phyloP scores from a whole-genome alignment of 1,284 basidiomycete species.

The Tilletia caries region DNA sequence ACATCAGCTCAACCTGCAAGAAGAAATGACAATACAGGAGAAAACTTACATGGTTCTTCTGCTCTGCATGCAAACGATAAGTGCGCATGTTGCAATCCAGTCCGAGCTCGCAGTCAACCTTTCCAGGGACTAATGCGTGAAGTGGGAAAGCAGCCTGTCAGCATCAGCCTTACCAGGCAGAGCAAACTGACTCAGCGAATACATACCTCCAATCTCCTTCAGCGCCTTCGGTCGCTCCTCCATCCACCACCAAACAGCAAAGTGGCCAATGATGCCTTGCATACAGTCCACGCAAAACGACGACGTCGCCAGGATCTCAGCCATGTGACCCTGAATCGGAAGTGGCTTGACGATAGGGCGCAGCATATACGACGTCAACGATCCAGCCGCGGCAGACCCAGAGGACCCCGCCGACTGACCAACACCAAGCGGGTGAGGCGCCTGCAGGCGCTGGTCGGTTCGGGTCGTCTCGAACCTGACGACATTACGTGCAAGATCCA shows the following conservation, averaged over 20 bases:
- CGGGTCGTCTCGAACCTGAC: no score
- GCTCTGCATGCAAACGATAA: not conserved
- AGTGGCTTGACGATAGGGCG: not conserved
- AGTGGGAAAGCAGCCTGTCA: no score
- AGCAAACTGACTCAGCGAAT: no score
- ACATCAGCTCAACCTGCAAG: not conserved
- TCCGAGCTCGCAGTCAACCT: not conserved
- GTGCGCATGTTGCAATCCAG: not conserved
- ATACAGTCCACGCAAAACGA: slow-evolving; percentile 1
- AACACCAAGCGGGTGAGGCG: no score
- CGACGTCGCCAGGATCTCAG: not conserved
- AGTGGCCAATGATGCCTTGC: not conserved
- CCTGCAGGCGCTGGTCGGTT: no score
- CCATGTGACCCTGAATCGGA: not conserved
- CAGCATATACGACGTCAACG: not conserved
- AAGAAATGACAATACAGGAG: not conserved
- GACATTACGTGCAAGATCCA: no score
- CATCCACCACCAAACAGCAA: slow-evolving; percentile 8
- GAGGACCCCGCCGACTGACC: no score
- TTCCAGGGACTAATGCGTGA: no score
- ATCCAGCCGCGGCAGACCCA: no score
- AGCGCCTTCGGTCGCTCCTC: not conserved
- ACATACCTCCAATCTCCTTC: no score
- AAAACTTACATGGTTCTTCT: not conserved
- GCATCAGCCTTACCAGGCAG: no score